Conservation (phyloP, 495 filamentous ascomycete genomes). For the Xylaria longipes region DNA sequence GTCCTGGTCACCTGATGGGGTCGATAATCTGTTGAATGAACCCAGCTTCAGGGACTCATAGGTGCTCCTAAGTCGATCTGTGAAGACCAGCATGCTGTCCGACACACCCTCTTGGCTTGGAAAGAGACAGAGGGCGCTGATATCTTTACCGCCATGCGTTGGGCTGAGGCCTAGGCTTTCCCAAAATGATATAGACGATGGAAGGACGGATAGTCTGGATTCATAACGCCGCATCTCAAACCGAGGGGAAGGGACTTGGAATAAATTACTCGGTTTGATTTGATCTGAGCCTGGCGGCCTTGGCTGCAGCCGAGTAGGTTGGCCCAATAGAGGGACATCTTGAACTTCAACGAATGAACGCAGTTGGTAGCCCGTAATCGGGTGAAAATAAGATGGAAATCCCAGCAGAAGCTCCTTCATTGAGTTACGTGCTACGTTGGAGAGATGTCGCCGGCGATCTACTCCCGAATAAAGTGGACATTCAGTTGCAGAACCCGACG, state of each 20-base stretch:
- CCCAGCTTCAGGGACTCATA: slow-evolving; percentile 87
- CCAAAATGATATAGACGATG: slow-evolving; percentile 86
- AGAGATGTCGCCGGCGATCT: slow-evolving; percentile 45
- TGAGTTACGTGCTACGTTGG: slow-evolving; percentile 47
- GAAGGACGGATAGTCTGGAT: slow-evolving; percentile 75
- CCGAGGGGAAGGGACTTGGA: slow-evolving; percentile 66
- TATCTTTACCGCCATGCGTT: slow-evolving; percentile 76
- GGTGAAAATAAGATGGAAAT: slow-evolving; percentile 47
- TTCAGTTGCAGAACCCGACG: slow-evolving; percentile 24
- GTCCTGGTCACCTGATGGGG: slow-evolving; percentile 57
- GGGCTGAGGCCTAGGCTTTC: slow-evolving; percentile 86
- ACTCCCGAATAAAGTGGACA: slow-evolving; percentile 30
- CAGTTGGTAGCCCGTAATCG: slow-evolving; percentile 48
- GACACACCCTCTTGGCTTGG: slow-evolving; percentile 64
- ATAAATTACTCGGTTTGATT: slow-evolving; percentile 50
- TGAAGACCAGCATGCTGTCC: slow-evolving; percentile 69
- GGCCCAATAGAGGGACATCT: slow-evolving; percentile 55
- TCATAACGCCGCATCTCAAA: slow-evolving; percentile 80
- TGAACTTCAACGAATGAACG: slow-evolving; percentile 58
- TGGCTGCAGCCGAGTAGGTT: slow-evolving; percentile 53
- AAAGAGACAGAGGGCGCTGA: slow-evolving; percentile 81
- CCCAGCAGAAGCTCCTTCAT: slow-evolving; percentile 46
- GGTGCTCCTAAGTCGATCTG: slow-evolving; percentile 70
- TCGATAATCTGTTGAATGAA: slow-evolving; percentile 64
- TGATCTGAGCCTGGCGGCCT: slow-evolving; percentile 47